A percentile compares a stretch with the other conserved stretches of the same genome.
phyloP scores from a whole-genome alignment of 148 eudicot genomes.

The Linanthus parryae region DNA sequence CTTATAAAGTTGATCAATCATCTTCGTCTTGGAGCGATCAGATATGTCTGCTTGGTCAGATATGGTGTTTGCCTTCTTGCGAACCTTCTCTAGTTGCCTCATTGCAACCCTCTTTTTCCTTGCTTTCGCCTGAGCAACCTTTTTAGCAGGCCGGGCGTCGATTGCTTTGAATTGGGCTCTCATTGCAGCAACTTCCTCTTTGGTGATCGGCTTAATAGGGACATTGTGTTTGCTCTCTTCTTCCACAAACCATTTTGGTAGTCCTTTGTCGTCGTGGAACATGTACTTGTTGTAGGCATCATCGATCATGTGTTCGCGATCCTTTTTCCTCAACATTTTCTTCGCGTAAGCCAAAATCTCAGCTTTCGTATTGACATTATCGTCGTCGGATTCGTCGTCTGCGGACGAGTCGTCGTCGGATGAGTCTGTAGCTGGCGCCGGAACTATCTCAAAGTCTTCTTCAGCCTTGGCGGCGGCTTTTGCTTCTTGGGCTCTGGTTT shows the following conservation, averaged over 20 bases:
- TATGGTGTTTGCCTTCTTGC: slow-evolving; percentile 85
- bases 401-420: slow-evolving; percentile 68
- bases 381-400: slow-evolving; percentile 59
- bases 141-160: slow-evolving; percentile 84
- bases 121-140: slow-evolving; percentile 89
- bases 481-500: slow-evolving; percentile 6
- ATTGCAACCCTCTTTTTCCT: slow-evolving; percentile 69
- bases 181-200: slow-evolving; percentile 75
- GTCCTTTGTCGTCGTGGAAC: slow-evolving; percentile 54
- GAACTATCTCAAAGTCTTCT: slow-evolving; percentile 84
- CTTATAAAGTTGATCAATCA: slow-evolving; percentile 78
- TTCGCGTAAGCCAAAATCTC: slow-evolving; percentile 76
- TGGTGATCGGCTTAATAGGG: slow-evolving; percentile 62
- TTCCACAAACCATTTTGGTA: slow-evolving; percentile 80
- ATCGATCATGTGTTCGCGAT: slow-evolving; percentile 60
- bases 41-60: slow-evolving; percentile 79
- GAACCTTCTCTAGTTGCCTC: slow-evolving; percentile 67
- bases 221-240: slow-evolving; percentile 55
- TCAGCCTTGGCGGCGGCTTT: slow-evolving; percentile 32
- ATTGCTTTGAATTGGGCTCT: slow-evolving; percentile 72
- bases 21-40: slow-evolving; percentile 77
- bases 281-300: slow-evolving; percentile 83
- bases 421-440: slow-evolving; percentile 75
- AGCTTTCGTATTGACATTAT: slow-evolving; percentile 58
- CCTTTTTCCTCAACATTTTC: slow-evolving; percentile 74